Percentiles rank a stretch among this genome's conserved stretches.
Evolutionary conservation across 129 eudicot genomes (phyloP).

Genomic region (Escallonia herrerae): DNA sequence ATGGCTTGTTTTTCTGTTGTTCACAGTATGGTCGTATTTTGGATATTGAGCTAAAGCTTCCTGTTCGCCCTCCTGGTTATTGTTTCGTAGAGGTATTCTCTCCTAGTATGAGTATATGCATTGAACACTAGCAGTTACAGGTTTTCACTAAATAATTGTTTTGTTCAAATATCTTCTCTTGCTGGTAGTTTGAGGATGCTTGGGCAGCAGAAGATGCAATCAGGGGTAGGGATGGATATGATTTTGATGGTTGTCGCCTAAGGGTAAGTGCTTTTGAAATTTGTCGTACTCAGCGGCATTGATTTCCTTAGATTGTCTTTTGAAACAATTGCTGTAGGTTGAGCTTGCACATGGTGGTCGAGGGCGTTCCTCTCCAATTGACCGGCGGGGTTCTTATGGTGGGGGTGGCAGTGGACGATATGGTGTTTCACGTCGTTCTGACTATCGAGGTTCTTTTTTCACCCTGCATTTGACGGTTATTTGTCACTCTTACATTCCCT

Average conservation of each 20-base stretch:
- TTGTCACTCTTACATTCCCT: too few species aligned
- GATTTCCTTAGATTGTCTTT: neutral
- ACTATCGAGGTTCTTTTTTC: constrained; percentile 57
- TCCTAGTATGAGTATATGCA: neutral
- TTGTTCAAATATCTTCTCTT: neutral
- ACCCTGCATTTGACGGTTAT: too few species aligned
- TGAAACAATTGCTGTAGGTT: constrained; percentile 40
- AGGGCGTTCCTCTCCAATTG: constrained; percentile 67
- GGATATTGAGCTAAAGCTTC: constrained; percentile 93
- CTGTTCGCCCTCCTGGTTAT: constrained; percentile 97
- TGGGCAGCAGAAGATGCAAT: constrained; percentile 98
- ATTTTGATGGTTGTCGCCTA: constrained; percentile 94
- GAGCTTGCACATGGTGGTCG: constrained; percentile 98
- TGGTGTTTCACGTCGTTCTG: constrained; percentile 85
- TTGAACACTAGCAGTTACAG: too few species aligned
- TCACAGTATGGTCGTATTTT: constrained; percentile 87
- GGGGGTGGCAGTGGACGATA: constrained; percentile 38
- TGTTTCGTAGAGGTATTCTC: constrained; percentile 89
- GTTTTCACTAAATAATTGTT: neutral
- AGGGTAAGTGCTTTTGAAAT: constrained; percentile 42
- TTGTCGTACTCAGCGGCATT: too few species aligned
- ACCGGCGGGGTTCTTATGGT: constrained; percentile 60
- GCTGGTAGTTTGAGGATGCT: constrained; percentile 70
- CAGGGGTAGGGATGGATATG: constrained; percentile 96
- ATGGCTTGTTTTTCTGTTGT: constrained; percentile 8